These are phyloP conservation scores for Coemansia sp. DNA, from an alignment of 192 early-diverging fungal genomes.

Conservation along the genomic window DNA sequence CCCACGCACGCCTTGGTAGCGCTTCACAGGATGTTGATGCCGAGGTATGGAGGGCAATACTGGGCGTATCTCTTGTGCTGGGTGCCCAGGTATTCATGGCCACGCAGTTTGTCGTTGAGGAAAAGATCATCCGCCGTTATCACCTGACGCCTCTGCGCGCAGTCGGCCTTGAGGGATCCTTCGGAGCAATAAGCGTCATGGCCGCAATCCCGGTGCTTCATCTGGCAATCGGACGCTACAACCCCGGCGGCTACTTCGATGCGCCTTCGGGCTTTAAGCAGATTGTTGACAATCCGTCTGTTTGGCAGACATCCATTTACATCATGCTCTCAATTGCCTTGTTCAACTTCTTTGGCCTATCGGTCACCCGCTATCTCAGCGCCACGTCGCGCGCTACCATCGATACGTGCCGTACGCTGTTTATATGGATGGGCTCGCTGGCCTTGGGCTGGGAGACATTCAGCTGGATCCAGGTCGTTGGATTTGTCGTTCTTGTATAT, in stretches of 20 bases:
- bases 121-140: conserved; percentile 85
- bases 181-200: conserved; percentile 77
- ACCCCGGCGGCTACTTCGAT: conserved; percentile 85
- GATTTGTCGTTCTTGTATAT: conserved; percentile 69
- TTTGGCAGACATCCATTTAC: conserved; percentile 75
- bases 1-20: conserved; percentile 9
- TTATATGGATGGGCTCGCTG: conserved; percentile 92
- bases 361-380: conserved; percentile 81
- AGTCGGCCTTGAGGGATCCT: conserved; percentile 91
- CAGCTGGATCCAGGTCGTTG: conserved; percentile 89
- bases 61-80: conserved; percentile 85
- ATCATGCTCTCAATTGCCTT: conserved; percentile 92
- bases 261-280: conserved; percentile 73
- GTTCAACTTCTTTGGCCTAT: conserved; percentile 96
- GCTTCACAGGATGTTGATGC: conserved; percentile 28
- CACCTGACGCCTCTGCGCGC: conserved; percentile 83
- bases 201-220: conserved; percentile 77
- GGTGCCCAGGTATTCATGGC: conserved; percentile 94
- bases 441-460: conserved; percentile 96
- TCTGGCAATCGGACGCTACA: conserved; percentile 62
- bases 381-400: conserved; percentile 95
- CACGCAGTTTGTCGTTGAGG: conserved; percentile 94
- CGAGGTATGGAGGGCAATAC: conserved; percentile 57
- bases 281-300: conserved; percentile 61
- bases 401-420: conserved; percentile 93